Evolutionary conservation across 371 early-diverging fungal species (phyloP).

Genomic region (Mucor velutinosus): DNA sequence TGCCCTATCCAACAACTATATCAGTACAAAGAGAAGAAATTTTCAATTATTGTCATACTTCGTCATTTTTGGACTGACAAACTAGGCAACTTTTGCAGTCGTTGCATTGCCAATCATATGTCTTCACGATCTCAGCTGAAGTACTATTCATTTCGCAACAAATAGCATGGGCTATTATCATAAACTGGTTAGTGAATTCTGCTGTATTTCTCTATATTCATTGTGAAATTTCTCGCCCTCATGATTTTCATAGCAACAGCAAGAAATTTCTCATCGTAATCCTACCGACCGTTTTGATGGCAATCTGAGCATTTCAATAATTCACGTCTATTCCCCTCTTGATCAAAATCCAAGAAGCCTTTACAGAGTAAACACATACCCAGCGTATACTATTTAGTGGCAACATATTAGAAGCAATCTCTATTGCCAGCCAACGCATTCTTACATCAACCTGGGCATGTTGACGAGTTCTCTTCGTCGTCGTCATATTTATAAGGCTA

Average conservation of each 20-base stretch:
- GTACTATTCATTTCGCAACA: conserved; percentile 32
- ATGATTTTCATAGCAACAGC: neutral
- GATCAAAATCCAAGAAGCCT: conserved; percentile 26
- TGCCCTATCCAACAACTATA: conserved; percentile 20
- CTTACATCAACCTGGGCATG: conserved; percentile 27
- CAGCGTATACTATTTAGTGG: conserved; percentile 26
- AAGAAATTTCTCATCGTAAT: neutral
- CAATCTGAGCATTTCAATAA: conserved; percentile 38
- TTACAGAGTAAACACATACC: conserved; percentile 38
- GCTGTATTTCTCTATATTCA: neutral
- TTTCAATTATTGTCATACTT: conserved; percentile 30
- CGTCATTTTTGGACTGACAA: conserved; percentile 40
- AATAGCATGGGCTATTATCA: conserved; percentile 30
- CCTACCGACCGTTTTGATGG: conserved; percentile 42
- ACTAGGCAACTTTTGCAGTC: conserved; percentile 46
- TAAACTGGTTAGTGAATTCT: neutral
- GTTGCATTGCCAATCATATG: conserved; percentile 52
- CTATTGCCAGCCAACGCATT: neutral
- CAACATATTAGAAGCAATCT: neutral
- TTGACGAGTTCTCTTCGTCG: conserved; percentile 15
- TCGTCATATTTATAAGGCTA: neutral
- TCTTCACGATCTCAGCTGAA: conserved; percentile 29
- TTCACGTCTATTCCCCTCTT: conserved; percentile 17
- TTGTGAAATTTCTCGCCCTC: neutral
- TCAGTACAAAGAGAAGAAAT: conserved; percentile 13